A percentile compares a stretch with the other conserved stretches of the same genome.
phyloP scores from a whole-genome alignment of 2,329 filamentous ascomycete species.

The Colletotrichum gloeosporioides region DNA sequence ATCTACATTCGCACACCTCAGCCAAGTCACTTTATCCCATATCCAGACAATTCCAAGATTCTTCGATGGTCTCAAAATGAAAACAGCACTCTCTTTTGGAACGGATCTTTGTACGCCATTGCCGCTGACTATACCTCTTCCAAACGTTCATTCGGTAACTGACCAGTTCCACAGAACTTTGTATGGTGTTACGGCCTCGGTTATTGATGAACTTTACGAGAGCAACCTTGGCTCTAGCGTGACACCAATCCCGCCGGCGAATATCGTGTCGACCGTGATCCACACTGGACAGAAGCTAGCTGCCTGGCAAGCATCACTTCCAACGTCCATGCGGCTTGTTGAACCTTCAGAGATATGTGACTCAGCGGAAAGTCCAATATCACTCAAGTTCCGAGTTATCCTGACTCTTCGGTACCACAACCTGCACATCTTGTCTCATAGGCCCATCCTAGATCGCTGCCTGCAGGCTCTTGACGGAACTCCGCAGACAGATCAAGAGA shows the following conservation, averaged over 20 bases:
- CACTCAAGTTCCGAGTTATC: conserved; percentile 44
- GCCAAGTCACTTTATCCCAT: conserved; percentile 29
- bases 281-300: conserved; percentile 42
- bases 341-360: conserved; percentile 26
- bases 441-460: conserved; percentile 30
- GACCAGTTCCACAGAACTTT: conserved; percentile 28
- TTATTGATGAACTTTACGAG: conserved; percentile 47
- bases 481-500: conserved; percentile 2
- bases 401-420: conserved; percentile 37
- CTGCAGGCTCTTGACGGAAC: conserved; percentile 19
- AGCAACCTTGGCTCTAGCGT: conserved; percentile 45
- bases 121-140: too few relatives aligned
- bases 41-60: not conserved
- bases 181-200: conserved; percentile 36
- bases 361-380: conserved; percentile 17
- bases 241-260: conserved; percentile 24
- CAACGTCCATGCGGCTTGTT: conserved; percentile 30
- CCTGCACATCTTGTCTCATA: conserved; percentile 34
- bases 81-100: conserved; percentile 31
- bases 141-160: not conserved
- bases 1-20: conserved; percentile 42
- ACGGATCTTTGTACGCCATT: conserved; percentile 35
- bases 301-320: conserved; percentile 40
- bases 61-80: conserved; percentile 11
- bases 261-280: conserved; percentile 39